Base-by-base conservation (phyloP, 177 flowering plant genomes). In the Vitis hybrid region DNA sequence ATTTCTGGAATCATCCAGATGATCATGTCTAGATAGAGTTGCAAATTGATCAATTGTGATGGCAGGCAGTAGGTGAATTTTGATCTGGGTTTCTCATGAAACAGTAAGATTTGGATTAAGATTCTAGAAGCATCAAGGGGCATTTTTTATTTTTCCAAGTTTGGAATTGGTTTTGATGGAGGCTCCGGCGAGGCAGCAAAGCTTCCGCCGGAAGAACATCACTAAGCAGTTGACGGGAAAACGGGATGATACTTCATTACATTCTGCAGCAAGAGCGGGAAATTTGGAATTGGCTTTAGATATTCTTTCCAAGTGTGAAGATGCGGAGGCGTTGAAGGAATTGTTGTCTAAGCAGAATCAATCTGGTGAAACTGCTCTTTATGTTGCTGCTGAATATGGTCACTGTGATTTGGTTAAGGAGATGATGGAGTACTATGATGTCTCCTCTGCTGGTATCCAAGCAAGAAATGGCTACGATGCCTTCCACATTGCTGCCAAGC, bases 391-490 rank as follows among this genome's bases (percentile, higher is more conserved):
- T 6, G 98, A 94, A 69, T 82, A 78, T 75, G 95, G 97, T 50
- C 68, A 81, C 73, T 81, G 74, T 68, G 93, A 89, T 71, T 12
- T 94, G 45, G 92, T 89, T 22, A 77, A 65, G 68, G 90, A 86
- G 74, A 68, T 94, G 90, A 86, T 92, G 16, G 81, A 81, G 71
- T 82, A 77, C 68, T 82, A 82, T 80, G 97, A 92, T 70, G 39
- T 80, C 63, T 74, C 19, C 3, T 66, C 80, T 45, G 98, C 97
- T 52, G 78, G 90, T 9, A 83, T 86, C 60, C 92, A 85, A 75
- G 98, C 98, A 3, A 89, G 76, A 58, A 92, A 89, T 78, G 95
- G 98, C 1, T 92, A 74, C 65, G 97, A 94, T 73, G 94, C 98
- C 0, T 88, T 94, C 69, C 97, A 90, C 70, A 82, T 94, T 50